Percentiles rank a stretch among this genome's conserved stretches.
These are phyloP conservation scores for Chaetomium fimeti DNA, from an alignment of 495 filamentous ascomycete genomes.

Conservation along the genomic window DNA sequence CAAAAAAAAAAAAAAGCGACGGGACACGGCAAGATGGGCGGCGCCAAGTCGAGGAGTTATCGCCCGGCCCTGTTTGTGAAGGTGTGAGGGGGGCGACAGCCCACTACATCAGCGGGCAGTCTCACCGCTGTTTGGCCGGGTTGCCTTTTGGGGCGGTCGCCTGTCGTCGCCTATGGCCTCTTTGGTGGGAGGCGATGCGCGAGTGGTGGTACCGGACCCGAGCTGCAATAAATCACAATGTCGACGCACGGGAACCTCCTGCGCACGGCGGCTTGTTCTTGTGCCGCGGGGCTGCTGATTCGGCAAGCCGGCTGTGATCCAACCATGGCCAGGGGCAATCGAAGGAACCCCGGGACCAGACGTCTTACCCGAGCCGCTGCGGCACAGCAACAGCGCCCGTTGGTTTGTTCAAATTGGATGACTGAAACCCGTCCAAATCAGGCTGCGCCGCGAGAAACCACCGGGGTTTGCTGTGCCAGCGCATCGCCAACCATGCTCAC, in stretches of 20 bases:
- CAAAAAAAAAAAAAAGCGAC: background rate
- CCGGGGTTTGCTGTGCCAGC: conserved; percentile 4
- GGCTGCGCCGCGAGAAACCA: conserved; percentile 6
- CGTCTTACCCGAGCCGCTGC: conserved; percentile 14
- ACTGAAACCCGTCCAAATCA: conserved; percentile 10
- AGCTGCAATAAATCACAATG: background rate
- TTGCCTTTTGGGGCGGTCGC: conserved; percentile 9
- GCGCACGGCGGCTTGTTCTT: conserved; percentile 11
- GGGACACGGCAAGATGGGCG: background rate
- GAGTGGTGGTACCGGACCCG: conserved; percentile 11
- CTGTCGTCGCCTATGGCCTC: too few species aligned
- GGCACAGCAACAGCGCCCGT: background rate
- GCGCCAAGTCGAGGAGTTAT: conserved; percentile 1
- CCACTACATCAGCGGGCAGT: background rate
- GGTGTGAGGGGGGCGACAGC: background rate
- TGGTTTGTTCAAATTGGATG: conserved; percentile 1
- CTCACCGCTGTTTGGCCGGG: conserved; percentile 21
- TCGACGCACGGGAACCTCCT: background rate
- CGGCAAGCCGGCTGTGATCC: conserved; percentile 6
- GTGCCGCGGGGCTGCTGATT: conserved; percentile 12
- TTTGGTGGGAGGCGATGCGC: conserved; percentile 1
- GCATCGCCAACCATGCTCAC: conserved; percentile 4
- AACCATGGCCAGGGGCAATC: conserved; percentile 8
- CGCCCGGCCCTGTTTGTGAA: background rate
- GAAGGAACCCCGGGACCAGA: conserved; percentile 1